phyloP scores from a whole-genome alignment of 1,284 basidiomycete genomes.

The Coniophora puteana region DNA sequence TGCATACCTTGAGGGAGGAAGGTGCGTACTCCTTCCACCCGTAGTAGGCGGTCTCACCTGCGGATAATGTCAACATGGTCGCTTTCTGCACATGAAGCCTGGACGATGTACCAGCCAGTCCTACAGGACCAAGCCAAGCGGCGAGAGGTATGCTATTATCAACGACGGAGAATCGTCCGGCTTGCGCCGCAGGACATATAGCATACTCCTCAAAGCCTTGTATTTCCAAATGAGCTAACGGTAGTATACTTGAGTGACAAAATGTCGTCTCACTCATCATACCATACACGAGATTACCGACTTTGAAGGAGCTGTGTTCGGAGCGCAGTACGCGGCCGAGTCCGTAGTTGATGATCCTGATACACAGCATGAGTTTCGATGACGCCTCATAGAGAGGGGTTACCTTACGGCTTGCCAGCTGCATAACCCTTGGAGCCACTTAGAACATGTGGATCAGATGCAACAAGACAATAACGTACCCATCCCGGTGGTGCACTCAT shows the following conservation, averaged over 20 bases:
- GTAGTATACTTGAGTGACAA: too few relatives aligned
- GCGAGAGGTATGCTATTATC: too few relatives aligned
- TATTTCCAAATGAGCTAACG: too few relatives aligned
- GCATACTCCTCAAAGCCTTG: slow-evolving; percentile 1
- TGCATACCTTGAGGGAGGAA: neutral
- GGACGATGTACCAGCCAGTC: too few relatives aligned
- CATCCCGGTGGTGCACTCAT: slow-evolving; percentile 16
- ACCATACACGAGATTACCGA: too few relatives aligned
- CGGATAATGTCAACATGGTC: too few relatives aligned
- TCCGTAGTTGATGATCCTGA: slow-evolving; percentile 18
- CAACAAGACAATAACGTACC: neutral
- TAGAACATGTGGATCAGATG: neutral
- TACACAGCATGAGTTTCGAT: neutral
- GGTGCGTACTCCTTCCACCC: neutral
- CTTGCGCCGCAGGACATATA: neutral
- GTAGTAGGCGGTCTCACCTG: too few relatives aligned
- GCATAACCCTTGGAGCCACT: slow-evolving; percentile 9
- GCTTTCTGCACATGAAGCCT: too few relatives aligned
- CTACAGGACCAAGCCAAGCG: too few relatives aligned
- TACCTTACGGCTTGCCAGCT: slow-evolving; percentile 38
- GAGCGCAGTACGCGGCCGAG: neutral
- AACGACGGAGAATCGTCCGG: too few relatives aligned
- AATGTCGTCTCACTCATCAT: too few relatives aligned
- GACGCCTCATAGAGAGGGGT: too few relatives aligned
- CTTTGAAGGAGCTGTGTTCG: neutral